phyloP scores from a whole-genome alignment of 108 stramenopile genomes.

The Epithemia pelagica region DNA sequence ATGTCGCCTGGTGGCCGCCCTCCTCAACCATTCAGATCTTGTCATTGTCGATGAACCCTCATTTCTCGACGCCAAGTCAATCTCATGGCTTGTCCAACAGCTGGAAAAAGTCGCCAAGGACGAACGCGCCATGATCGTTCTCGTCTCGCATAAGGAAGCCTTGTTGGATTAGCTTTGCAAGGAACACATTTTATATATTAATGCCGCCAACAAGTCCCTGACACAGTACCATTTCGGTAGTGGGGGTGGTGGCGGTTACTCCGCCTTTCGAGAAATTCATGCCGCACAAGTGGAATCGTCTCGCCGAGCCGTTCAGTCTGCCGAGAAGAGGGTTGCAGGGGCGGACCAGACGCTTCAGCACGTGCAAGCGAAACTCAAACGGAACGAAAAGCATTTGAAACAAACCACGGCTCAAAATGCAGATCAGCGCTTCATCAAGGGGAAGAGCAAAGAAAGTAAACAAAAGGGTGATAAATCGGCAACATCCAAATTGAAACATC shows the following conservation, averaged over 20 bases:
- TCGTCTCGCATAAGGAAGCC: constrained; percentile 59
- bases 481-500: constrained; percentile 41
- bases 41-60: constrained; percentile 62
- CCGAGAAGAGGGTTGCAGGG: not conserved
- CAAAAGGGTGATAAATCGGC: constrained; percentile 51
- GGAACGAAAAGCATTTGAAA: constrained; percentile 34
- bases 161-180: constrained; percentile 42
- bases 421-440: constrained; percentile 41
- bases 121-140: constrained; percentile 32
- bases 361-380: constrained; percentile 20
- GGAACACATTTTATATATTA: constrained; percentile 39
- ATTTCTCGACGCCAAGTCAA: constrained; percentile 45
- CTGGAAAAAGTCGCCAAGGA: constrained; percentile 10
- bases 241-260: constrained; percentile 9
- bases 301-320: not conserved
- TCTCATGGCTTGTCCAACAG: constrained; percentile 33
- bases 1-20: constrained; percentile 36
- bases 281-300: constrained; percentile 1
- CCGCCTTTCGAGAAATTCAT: constrained; percentile 21
- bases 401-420: constrained; percentile 11
- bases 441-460: constrained; percentile 58
- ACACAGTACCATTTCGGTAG: constrained; percentile 34
- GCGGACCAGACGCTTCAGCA: constrained; percentile 39
- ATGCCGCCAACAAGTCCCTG: constrained; percentile 35
- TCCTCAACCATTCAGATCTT: constrained; percentile 39